Base-by-base conservation (phyloP, 2,329 filamentous ascomycete genomes). In the Camillea tinctor region DNA sequence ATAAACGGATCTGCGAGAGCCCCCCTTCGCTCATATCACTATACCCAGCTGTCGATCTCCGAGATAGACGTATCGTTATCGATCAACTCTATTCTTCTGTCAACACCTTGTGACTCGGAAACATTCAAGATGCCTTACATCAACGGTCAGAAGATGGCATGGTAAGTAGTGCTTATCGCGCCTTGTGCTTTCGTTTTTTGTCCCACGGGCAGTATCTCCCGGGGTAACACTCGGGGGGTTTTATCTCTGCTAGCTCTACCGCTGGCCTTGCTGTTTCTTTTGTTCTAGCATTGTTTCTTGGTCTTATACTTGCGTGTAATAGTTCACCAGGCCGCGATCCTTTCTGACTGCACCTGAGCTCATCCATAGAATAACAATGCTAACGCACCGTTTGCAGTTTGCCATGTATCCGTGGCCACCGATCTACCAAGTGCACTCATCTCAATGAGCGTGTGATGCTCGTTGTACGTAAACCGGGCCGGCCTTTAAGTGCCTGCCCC, bases 361-460 rank as follows among this genome's bases (percentile, higher is more conserved):
- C n/a, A 40, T 44, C 36, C 13, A 44, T 44, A 13, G 36, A 40
- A 40, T 40, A 40, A n/a, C 36, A 17, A 40, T 40, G 13, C 36
- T 44, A 44, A 44, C 36, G 36, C 36, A 44, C 36, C 36, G 36
- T 15, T 44, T 66, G 40, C 67, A 91, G 88, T 75, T 86, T 86
- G 80, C 88, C 88, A 70, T 91, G 89, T 73, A 91, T 91, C 67
- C 86, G 88, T 69, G 89, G 89, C 59, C 89, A 92, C 74, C 86
- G 89, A 68, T 91, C 89, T 26, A 90, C 88, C 56, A 90, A 89
- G 79, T 92, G 89, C 74, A 87, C 84, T 53, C 89, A 92, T 71
- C 81, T 80, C 61, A 81, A 82, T 64, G 88, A 90, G 67, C 84
- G 88, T 60, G 77, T 90, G 36, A 86, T 91, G 80, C 79, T 90